Percentiles rank a stretch among this genome's conserved stretches.
These are phyloP conservation scores for Hortiboletus flavorubellus DNA, from an alignment of 768 basidiomycete genomes.

Conservation along the genomic window DNA sequence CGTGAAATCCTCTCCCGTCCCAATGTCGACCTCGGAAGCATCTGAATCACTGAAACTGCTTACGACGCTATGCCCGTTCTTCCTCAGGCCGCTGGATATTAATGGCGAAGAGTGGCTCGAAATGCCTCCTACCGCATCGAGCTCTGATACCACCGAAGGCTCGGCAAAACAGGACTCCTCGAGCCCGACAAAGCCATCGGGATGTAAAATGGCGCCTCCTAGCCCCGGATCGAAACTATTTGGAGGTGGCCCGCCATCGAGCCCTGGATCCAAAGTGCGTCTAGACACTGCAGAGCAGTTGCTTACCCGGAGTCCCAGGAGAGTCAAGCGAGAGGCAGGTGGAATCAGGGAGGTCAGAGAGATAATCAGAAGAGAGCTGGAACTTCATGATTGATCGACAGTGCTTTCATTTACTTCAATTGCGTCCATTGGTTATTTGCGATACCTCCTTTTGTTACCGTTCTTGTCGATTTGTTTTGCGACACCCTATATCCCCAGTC, in stretches of 20 bases:
- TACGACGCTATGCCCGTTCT: conserved; percentile 73
- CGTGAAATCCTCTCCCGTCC: conserved; percentile 78
- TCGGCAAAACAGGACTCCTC: conserved; percentile 9
- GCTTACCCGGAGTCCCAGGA: conserved; percentile 65
- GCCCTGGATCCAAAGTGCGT: conserved; percentile 50
- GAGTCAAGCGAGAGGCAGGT: conserved; percentile 66
- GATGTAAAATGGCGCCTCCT: conserved; percentile 22
- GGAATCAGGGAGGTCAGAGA: conserved; percentile 79
- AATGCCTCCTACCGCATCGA: conserved; percentile 35
- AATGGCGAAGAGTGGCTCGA: conserved; percentile 54
- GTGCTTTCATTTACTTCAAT: conserved; percentile 28
- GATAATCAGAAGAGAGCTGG: conserved; percentile 75
- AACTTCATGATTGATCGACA: conserved; percentile 51
- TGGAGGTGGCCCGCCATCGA: conserved; percentile 34
- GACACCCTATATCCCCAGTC: conserved; percentile 13
- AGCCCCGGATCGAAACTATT: conserved; percentile 40
- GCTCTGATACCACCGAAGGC: conserved; percentile 13
- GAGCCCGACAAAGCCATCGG: conserved; percentile 38
- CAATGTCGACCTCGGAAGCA: conserved; percentile 75
- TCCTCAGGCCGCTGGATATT: conserved; percentile 62
- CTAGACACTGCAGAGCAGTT: conserved; percentile 60
- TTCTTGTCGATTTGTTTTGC: conserved; percentile 23
- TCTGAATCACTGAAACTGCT: conserved; percentile 69
- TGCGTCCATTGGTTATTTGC: conserved; percentile 13
- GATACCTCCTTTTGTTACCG: conserved; percentile 11